phyloP scores from a whole-genome alignment of 2,329 filamentous ascomycete species.

The Verticillium albo-atrum region DNA sequence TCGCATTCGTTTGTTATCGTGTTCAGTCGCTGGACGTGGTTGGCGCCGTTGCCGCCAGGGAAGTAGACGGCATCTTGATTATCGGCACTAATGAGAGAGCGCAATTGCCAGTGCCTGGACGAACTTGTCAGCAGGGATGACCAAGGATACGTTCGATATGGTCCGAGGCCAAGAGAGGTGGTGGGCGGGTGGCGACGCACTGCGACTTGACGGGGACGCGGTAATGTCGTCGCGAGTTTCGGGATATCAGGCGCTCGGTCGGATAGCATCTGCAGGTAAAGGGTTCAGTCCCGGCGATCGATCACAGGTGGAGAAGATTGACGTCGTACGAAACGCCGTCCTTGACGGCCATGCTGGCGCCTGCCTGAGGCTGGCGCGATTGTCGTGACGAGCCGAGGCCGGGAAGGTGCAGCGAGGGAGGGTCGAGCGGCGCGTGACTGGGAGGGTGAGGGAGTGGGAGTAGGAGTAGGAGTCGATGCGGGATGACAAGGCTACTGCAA shows the following conservation, averaged over 20 bases:
- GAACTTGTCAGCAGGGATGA: not conserved
- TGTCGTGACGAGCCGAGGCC: not conserved
- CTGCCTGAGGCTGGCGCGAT: not conserved
- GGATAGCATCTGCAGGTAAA: constrained; percentile 51
- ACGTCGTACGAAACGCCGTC: constrained; percentile 12
- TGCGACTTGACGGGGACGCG: constrained; percentile 61
- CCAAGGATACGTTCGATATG: no score
- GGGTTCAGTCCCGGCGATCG: not conserved
- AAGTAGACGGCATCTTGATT: constrained; percentile 79
- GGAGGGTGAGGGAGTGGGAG: not conserved
- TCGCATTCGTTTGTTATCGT: constrained; percentile 66
- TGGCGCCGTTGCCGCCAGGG: constrained; percentile 66
- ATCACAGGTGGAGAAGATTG: not conserved
- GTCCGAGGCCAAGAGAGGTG: not conserved
- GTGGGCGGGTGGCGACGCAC: constrained; percentile 36
- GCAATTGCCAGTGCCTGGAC: constrained; percentile 79
- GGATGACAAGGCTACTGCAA: not conserved
- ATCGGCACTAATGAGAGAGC: constrained; percentile 82
- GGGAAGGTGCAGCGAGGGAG: not conserved
- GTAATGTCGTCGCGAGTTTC: constrained; percentile 61
- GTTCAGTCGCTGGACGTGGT: constrained; percentile 63
- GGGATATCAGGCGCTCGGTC: constrained; percentile 60
- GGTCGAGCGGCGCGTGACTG: not conserved
- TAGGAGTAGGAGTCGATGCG: no score
- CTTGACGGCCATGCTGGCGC: constrained; percentile 48